Percentiles rank a stretch among this genome's conserved stretches.
phyloP scores from a whole-genome alignment of 257 asterid genomes.

The Gardenia jasminoides region DNA sequence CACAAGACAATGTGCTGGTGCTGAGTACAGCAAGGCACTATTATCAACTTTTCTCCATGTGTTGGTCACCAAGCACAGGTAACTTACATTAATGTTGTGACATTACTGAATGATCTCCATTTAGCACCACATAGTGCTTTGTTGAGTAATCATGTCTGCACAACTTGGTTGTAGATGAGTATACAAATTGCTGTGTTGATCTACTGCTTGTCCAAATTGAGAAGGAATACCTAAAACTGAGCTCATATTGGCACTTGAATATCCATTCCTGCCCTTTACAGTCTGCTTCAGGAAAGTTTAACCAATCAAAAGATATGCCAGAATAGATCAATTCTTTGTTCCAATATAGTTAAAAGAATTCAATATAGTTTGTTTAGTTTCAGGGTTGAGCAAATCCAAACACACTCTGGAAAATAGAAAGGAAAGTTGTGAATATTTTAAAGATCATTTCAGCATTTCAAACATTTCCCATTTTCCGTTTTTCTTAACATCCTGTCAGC shows the following conservation, averaged over 20 bases:
- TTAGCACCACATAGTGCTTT: no score
- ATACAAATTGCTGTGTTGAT: no score
- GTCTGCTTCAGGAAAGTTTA: neutral
- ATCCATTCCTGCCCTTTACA: no score
- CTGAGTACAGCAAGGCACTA: neutral
- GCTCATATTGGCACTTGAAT: no score
- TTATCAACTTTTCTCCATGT: neutral
- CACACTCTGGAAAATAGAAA: neutral
- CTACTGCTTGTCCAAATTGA: no score
- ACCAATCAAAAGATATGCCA: neutral
- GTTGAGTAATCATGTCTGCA: no score
- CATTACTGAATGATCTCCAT: no score
- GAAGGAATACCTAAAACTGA: no score
- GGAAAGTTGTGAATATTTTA: neutral
- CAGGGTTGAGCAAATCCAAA: neutral
- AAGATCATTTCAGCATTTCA: neutral
- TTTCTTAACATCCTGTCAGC: neutral
- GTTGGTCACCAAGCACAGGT: neutral
- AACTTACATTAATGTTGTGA: neutral
- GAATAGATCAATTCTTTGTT: neutral
- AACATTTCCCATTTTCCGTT: neutral
- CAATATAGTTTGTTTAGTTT: neutral
- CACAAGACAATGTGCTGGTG: neutral
- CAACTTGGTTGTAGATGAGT: no score
- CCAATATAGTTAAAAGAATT: neutral